Base-by-base conservation (phyloP, 257 asterid species). In the Scutellaria barbata region DNA sequence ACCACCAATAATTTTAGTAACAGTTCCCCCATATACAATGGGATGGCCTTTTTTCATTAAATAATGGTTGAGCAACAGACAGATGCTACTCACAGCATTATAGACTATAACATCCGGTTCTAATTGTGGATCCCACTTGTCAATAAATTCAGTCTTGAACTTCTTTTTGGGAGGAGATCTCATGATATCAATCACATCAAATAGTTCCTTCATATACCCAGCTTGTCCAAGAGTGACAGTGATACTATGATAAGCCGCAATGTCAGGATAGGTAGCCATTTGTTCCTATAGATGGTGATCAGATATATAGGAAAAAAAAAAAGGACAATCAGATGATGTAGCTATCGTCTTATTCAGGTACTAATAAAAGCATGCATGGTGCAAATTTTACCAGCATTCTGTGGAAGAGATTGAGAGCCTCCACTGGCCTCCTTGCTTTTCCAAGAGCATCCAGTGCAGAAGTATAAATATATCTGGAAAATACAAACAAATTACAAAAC, bases 221-320 rank as follows among this genome's bases (percentile, higher is more conserved):
- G 97, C 97, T 91, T 91, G 98, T 76, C 98, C 98, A 85, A 94
- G 97, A 72, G 95, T 86, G 81, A 94, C 96, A 80, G 96, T 92
- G 54, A 94, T 87, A 68, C 85, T 84, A 74, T 72, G 97, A 81
- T 94, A 94, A 43, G 96, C 92, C 57, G 88, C 97, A 60, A 88
- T 78, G 72, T 91, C 97, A 12, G 99, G 99, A 74, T 94, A 94
- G 1, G 92, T 79, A 74, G 89, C 84, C 86, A 88, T 81, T 59
- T 89, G 89, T 69, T 88, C 90, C 97, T 94, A 79, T 3, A 75
- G 33, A 63, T 45, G 69, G 69, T 30, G 51, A 45, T 53, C 22
- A 64, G 58, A 66, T 12, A 25, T 16, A 10, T 46, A 10, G n/a
- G 12, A 46, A 33, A 53, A 42, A 69, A 10, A 12, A 58, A 57